These are phyloP conservation scores for Corniculantispora saksenae DNA, from an alignment of 2,329 filamentous ascomycete species.

Conservation along the genomic window DNA sequence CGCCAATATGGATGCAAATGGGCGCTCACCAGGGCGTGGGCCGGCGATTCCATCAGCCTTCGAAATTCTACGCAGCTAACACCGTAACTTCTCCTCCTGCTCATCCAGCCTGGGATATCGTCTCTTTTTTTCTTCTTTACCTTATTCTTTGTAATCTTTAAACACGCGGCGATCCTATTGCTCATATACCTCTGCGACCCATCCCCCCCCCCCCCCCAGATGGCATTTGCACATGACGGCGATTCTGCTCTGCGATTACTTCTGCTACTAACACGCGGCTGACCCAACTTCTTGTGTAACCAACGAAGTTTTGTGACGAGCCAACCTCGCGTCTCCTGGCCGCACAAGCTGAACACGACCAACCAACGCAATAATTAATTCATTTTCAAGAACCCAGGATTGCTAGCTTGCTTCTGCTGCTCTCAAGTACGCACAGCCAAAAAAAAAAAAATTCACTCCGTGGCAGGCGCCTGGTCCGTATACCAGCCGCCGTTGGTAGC, in stretches of 20 bases:
- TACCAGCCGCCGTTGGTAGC: slow-evolving; percentile 1
- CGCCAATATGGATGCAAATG: slow-evolving; percentile 13
- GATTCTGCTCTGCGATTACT: background rate
- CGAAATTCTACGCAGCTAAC: slow-evolving; percentile 11
- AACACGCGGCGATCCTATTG: background rate
- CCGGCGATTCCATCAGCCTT: slow-evolving; percentile 15
- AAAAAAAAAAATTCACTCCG: background rate
- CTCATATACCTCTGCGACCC: background rate
- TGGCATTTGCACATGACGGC: slow-evolving; percentile 4
- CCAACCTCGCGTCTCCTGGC: background rate
- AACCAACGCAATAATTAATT: slow-evolving; percentile 5
- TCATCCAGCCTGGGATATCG: background rate
- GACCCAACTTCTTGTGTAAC: slow-evolving; percentile 9
- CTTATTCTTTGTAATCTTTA: slow-evolving; percentile 3
- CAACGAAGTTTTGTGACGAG: slow-evolving; percentile 11
- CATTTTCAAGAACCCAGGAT: background rate
- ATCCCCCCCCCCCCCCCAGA: background rate
- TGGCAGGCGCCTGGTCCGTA: background rate
- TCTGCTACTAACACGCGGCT: slow-evolving; percentile 18
- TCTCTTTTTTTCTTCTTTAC: background rate
- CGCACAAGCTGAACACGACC: background rate
- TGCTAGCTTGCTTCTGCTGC: background rate
- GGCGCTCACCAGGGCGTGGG: slow-evolving; percentile 1
- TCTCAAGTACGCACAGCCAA: background rate
- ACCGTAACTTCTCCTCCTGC: slow-evolving; percentile 8